A percentile compares a stretch with the other conserved stretches of the same genome.
Evolutionary conservation across 2,329 filamentous ascomycete genomes (phyloP).

Genomic region (Ophiosphaerella herpotricha): DNA sequence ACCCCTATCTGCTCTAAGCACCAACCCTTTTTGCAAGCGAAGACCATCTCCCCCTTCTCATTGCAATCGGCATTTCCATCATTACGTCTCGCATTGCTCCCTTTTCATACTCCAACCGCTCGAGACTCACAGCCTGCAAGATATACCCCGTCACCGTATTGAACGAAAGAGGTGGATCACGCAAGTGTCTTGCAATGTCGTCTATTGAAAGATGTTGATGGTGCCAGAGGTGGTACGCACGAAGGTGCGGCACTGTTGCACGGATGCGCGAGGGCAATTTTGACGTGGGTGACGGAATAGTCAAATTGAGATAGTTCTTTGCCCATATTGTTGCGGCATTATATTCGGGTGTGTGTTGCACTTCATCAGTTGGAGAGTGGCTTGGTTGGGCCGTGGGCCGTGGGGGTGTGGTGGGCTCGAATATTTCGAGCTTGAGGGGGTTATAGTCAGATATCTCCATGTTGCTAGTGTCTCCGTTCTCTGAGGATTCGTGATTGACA

Average conservation of each 20-base stretch:
- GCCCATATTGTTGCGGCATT: slow-evolving; percentile 36
- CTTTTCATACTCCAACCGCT: slow-evolving; percentile 32
- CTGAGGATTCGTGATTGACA: background rate
- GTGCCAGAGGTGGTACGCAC: slow-evolving; percentile 43
- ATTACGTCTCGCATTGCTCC: slow-evolving; percentile 27
- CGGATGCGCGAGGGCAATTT: slow-evolving; percentile 27
- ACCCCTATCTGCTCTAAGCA: slow-evolving; percentile 1
- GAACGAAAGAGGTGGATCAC: slow-evolving; percentile 35
- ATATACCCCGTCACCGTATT: slow-evolving; percentile 38
- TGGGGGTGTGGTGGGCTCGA: background rate
- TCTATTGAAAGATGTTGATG: slow-evolving; percentile 29
- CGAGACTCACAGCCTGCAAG: slow-evolving; percentile 33
- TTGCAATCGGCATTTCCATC: slow-evolving; percentile 20
- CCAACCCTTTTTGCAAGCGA: slow-evolving; percentile 29
- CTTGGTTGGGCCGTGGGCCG: slow-evolving; percentile 1
- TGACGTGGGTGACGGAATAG: slow-evolving; percentile 31
- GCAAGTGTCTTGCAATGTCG: slow-evolving; percentile 27
- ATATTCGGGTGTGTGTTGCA: slow-evolving; percentile 23
- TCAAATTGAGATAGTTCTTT: slow-evolving; percentile 28
- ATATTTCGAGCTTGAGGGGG: background rate
- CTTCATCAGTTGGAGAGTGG: background rate
- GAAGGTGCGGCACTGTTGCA: slow-evolving; percentile 37
- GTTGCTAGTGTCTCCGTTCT: background rate
- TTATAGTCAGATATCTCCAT: background rate
- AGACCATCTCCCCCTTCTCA: slow-evolving; percentile 33